Evolutionary conservation across 1,284 basidiomycete genomes (phyloP).

Genomic region (Boletus semigastroideus): DNA sequence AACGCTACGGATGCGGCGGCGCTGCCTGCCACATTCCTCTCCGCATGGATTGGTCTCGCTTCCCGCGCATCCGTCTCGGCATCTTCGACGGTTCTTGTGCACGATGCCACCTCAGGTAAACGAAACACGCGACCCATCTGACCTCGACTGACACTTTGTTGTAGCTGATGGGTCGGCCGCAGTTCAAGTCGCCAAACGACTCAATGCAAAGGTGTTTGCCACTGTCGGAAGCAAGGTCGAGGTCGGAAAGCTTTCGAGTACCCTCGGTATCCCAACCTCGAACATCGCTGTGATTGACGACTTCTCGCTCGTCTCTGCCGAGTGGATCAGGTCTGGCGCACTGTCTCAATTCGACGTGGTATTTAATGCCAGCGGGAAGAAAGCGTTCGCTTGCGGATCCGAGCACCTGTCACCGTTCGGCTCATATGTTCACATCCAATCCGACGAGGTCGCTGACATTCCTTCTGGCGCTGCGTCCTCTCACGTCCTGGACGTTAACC

Average conservation of each 20-base stretch:
- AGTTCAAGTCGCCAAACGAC: slow-evolving; percentile 21
- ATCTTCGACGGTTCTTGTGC: slow-evolving; percentile 27
- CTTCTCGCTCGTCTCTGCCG: slow-evolving; percentile 4
- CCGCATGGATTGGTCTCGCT: slow-evolving; percentile 30
- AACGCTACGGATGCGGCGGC: slow-evolving; percentile 18
- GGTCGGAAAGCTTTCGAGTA: slow-evolving; percentile 10
- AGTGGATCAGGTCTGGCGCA: slow-evolving; percentile 15
- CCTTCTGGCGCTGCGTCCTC: slow-evolving; percentile 17
- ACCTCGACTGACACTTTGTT: slow-evolving; percentile 5
- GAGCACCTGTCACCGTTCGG: slow-evolving; percentile 28
- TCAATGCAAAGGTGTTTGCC: slow-evolving; percentile 18
- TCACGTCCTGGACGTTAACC: slow-evolving; percentile 18
- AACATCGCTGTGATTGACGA: slow-evolving; percentile 15
- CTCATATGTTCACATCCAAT: slow-evolving; percentile 25
- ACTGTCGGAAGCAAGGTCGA: slow-evolving; percentile 18
- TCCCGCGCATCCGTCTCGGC: slow-evolving; percentile 17
- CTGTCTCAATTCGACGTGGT: slow-evolving; percentile 24
- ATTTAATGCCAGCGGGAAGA: slow-evolving; percentile 26
- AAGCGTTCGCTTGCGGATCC: slow-evolving; percentile 14
- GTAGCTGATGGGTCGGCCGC: slow-evolving; percentile 21
- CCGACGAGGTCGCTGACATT: slow-evolving; percentile 14
- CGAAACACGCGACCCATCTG: background rate
- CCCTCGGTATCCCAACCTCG: slow-evolving; percentile 9
- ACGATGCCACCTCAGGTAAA: slow-evolving; percentile 28
- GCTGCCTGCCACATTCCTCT: slow-evolving; percentile 21